A percentile compares a stretch with the other conserved stretches of the same genome.
Evolutionary conservation across 768 basidiomycete species (phyloP).

Genomic region (Amanita inopinata): DNA sequence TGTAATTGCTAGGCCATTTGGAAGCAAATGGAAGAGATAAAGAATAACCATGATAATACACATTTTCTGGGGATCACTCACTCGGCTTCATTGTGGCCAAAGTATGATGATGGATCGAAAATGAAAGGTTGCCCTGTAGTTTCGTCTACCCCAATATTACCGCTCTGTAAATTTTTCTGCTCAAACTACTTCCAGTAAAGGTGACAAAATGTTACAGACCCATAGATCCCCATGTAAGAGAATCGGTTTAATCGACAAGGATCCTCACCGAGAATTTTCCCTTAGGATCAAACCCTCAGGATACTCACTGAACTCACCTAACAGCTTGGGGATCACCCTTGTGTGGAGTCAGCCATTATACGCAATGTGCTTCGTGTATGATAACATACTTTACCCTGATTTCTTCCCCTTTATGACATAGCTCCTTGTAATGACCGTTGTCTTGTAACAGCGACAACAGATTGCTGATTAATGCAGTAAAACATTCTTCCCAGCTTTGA

Average conservation of each 20-base stretch:
- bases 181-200: not conserved
- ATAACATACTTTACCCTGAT: slow-evolving; percentile 27
- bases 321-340: slow-evolving; percentile 67
- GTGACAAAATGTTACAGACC: slow-evolving; percentile 30
- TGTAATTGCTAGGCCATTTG: slow-evolving; percentile 58
- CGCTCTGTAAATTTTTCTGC: slow-evolving; percentile 38
- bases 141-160: slow-evolving; percentile 57
- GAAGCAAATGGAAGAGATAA: not conserved
- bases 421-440: slow-evolving; percentile 30
- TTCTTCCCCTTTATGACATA: slow-evolving; percentile 43
- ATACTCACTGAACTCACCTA: slow-evolving; percentile 31
- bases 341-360: not conserved
- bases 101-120: slow-evolving; percentile 73
- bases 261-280: not conserved
- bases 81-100: slow-evolving; percentile 79
- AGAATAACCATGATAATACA: not conserved
- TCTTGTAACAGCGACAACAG: slow-evolving; percentile 37
- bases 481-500: slow-evolving; percentile 63
- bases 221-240: slow-evolving; percentile 76
- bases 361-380: slow-evolving; percentile 23
- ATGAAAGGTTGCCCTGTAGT: slow-evolving; percentile 51
- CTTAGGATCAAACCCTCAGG: too few species aligned
- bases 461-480: slow-evolving; percentile 47
- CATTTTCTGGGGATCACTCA: slow-evolving; percentile 26
- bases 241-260: slow-evolving; percentile 51